Percentiles rank a stretch among this genome's conserved stretches.
Conservation (phyloP, 768 basidiomycete species). For the Boletus edulis region DNA sequence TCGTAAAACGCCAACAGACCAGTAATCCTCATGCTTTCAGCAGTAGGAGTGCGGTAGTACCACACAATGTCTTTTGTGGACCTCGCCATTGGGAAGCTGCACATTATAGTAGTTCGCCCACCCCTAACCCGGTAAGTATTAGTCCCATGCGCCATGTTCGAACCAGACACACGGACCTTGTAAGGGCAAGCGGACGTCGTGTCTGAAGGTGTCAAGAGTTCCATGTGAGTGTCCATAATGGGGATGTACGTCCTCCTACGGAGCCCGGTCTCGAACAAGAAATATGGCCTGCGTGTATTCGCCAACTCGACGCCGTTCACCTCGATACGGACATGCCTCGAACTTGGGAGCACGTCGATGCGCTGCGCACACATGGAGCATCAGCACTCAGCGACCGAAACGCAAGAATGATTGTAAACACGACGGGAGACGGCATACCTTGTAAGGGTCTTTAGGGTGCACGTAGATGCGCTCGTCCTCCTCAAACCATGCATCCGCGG, state of each 20-base stretch:
- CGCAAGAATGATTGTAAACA: too few species aligned
- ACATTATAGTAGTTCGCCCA: constrained; percentile 58
- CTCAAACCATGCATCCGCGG: constrained; percentile 65
- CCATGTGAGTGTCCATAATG: constrained; percentile 50
- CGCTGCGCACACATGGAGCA: constrained; percentile 37
- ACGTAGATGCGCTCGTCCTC: constrained; percentile 61
- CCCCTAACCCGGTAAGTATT: constrained; percentile 39
- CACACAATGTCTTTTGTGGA: constrained; percentile 51
- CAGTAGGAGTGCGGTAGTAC: constrained; percentile 57
- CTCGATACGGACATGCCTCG: constrained; percentile 59
- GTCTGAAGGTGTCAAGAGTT: constrained; percentile 47
- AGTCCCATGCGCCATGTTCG: background rate
- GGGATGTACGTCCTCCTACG: constrained; percentile 62
- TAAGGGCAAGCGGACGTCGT: constrained; percentile 56
- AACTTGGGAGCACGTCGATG: constrained; percentile 58
- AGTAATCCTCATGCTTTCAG: constrained; percentile 48
- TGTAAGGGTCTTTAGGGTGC: constrained; percentile 70
- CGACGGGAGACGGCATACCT: constrained; percentile 37
- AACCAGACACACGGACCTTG: constrained; percentile 42
- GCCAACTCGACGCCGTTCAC: constrained; percentile 51
- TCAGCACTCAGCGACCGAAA: background rate
- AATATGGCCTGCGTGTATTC: constrained; percentile 49
- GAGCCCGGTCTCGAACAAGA: constrained; percentile 59
- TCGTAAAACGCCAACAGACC: constrained; percentile 24
- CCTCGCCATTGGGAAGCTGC: constrained; percentile 42